Evolutionary conservation across 352 stramenopile genomes (phyloP).

Genomic region (Phytophthora cactorum): DNA sequence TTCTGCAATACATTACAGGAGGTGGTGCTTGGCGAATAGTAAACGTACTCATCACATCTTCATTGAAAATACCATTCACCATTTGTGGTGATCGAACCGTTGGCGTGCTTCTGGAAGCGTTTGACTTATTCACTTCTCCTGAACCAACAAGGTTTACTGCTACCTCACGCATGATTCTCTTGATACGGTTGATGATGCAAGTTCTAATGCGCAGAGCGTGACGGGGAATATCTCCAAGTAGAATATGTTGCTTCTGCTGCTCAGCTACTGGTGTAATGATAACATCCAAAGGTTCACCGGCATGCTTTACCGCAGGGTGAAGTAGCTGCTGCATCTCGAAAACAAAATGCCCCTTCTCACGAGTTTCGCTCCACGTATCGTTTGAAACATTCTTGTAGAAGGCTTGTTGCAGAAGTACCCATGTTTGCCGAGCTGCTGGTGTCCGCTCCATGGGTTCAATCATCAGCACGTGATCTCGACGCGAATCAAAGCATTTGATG

Average conservation of each 20-base stretch:
- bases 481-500: background rate
- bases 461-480: background rate
- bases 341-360: background rate
- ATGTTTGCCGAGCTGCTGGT: background rate
- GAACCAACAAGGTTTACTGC: background rate
- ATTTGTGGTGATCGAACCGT: background rate
- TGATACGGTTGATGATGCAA: background rate
- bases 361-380: background rate
- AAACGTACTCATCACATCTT: background rate
- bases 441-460: background rate
- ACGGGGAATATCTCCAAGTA: background rate
- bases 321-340: conserved; percentile 5
- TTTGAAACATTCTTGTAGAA: conserved; percentile 5
- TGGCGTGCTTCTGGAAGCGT: background rate
- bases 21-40: background rate
- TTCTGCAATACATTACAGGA: background rate
- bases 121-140: background rate
- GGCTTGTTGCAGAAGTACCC: background rate
- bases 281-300: background rate
- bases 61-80: background rate
- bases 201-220: background rate
- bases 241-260: background rate
- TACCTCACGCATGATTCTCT: conserved; percentile 1
- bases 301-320: conserved; percentile 4
- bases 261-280: background rate